phyloP scores from a whole-genome alignment of 2,329 filamentous ascomycete species.

The Fusarium solani-melongenae region DNA sequence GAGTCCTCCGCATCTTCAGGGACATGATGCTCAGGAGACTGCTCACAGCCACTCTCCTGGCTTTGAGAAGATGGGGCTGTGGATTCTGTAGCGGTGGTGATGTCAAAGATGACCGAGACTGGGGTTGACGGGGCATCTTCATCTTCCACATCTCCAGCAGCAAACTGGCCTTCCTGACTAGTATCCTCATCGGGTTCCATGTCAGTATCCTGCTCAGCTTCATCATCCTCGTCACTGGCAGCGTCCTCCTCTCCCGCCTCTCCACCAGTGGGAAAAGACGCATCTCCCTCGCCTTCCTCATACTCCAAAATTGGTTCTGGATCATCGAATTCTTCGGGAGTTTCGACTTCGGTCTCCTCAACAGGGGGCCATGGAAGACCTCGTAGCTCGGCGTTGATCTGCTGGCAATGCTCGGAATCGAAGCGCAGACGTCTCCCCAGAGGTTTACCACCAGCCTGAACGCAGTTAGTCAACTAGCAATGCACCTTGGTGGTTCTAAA shows the following conservation, averaged over 20 bases:
- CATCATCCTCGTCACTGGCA: not conserved
- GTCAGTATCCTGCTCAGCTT: not conserved
- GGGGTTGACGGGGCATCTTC: not conserved
- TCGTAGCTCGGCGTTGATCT: constrained; percentile 48
- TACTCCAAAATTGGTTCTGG: not conserved
- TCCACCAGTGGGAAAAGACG: not conserved
- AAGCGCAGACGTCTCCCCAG: constrained; percentile 50
- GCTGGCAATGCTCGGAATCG: constrained; percentile 47
- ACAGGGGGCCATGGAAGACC: constrained; percentile 43
- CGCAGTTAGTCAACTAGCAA: not conserved
- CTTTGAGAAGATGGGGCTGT: not conserved
- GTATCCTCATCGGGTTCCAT: not conserved
- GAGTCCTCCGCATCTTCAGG: not conserved
- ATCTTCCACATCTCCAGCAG: not conserved
- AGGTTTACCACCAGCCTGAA: constrained; percentile 51
- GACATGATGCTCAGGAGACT: not conserved
- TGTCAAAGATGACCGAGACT: not conserved
- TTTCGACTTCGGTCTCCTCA: not conserved
- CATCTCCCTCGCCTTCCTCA: not conserved
- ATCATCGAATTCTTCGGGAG: not conserved
- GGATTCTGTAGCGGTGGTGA: not conserved
- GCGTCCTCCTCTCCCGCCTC: not conserved
- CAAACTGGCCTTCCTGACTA: not conserved
- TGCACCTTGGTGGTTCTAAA: not conserved
- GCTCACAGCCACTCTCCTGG: not conserved